A percentile compares a stretch with the other conserved stretches of the same genome.
Evolutionary conservation across 257 asterid genomes (phyloP).

Genomic region (Solanum clarkiae): DNA sequence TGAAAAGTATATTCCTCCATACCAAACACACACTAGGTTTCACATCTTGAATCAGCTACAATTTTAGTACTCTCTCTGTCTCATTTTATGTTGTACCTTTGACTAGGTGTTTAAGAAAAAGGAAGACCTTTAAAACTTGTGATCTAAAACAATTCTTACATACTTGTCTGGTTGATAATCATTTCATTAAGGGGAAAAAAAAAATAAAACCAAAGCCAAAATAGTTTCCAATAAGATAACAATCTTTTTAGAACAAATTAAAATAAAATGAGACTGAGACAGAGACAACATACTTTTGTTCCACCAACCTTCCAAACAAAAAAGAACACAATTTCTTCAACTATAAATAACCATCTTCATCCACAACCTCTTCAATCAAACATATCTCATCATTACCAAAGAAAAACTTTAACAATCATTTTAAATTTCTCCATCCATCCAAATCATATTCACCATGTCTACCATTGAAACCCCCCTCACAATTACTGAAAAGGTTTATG

Average conservation of each 20-base stretch:
- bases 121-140: no score
- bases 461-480: background rate
- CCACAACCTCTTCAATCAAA: background rate
- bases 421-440: no score
- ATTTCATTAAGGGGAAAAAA: no score
- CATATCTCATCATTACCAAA: background rate
- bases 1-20: background rate
- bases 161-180: no score
- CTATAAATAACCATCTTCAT: background rate
- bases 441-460: background rate
- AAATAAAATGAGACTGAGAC: no score
- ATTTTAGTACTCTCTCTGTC: background rate
- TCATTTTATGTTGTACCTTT: no score
- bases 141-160: no score
- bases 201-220: no score
- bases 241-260: accelerated
- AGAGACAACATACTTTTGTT: background rate
- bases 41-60: background rate
- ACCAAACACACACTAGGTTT: background rate
- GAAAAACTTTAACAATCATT: no score
- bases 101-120: no score
- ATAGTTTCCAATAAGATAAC: no score
- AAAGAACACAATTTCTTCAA: background rate
- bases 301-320: background rate
- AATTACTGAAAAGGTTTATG: background rate